Percentiles rank a stretch among this genome's conserved stretches.
Conservation (phyloP, 306 rosid species). For the Astragalus membranaceus region DNA sequence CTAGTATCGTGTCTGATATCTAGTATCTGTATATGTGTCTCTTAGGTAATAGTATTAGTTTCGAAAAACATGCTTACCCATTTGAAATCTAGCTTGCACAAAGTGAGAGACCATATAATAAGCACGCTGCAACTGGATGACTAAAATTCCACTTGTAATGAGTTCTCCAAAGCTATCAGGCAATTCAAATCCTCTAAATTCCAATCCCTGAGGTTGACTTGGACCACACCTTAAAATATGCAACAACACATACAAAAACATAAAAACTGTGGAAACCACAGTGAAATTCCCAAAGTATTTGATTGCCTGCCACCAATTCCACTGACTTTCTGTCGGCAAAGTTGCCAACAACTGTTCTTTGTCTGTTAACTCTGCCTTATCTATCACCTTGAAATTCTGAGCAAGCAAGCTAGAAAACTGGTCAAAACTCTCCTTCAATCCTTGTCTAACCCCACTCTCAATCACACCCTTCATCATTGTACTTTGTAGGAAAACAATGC, state of each 20-base stretch:
- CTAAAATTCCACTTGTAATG: constrained; percentile 55
- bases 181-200: constrained; percentile 68
- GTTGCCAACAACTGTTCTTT: constrained; percentile 49
- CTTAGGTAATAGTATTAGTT: not conserved
- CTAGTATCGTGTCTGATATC: too few species aligned
- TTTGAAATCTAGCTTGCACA: constrained; percentile 64
- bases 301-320: constrained; percentile 54
- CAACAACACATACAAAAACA: constrained; percentile 49
- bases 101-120: constrained; percentile 63
- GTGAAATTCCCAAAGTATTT: constrained; percentile 64
- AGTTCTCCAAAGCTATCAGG: constrained; percentile 86
- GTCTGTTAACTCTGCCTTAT: constrained; percentile 30
- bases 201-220: constrained; percentile 52
- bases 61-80: constrained; percentile 43
- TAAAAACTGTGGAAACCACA: constrained; percentile 41
- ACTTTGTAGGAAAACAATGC: constrained; percentile 54
- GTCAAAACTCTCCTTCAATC: constrained; percentile 64
- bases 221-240: constrained; percentile 57
- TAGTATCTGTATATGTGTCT: too few species aligned
- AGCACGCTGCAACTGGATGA: constrained; percentile 53
- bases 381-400: constrained; percentile 37
- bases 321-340: constrained; percentile 43
- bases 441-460: constrained; percentile 66
- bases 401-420: constrained; percentile 47
- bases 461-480: constrained; percentile 83